phyloP scores from a whole-genome alignment of 495 filamentous ascomycete species.

The Tuber aestivum region DNA sequence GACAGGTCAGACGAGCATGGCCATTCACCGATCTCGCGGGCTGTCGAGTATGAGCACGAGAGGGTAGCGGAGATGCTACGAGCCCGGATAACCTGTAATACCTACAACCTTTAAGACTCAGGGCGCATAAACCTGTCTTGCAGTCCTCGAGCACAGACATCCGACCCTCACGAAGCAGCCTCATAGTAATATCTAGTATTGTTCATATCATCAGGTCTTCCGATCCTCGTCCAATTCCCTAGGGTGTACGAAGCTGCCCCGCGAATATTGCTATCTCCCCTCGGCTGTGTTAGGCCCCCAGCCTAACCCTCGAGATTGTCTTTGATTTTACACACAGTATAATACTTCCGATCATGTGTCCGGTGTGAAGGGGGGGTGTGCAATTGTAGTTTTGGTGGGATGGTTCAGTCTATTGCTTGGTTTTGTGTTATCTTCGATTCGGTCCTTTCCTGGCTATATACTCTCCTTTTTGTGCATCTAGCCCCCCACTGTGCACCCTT shows the following conservation, averaged over 20 bases:
- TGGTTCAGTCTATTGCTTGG: neutral
- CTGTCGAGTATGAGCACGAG: neutral
- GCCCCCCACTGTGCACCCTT: neutral
- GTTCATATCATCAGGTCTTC: neutral
- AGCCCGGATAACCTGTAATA: neutral
- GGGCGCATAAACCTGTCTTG: neutral
- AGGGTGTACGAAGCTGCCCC: neutral
- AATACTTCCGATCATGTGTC: neutral
- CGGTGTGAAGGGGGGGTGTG: neutral
- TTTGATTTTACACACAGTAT: no score
- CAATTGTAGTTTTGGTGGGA: neutral
- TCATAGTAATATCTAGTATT: neutral
- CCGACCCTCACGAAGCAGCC: neutral
- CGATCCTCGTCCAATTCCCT: neutral
- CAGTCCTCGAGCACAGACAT: neutral
- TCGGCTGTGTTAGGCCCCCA: neutral
- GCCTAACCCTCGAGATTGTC: neutral
- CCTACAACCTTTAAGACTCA: neutral
- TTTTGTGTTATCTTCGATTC: neutral
- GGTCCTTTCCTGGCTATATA: neutral
- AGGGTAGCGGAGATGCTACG: neutral
- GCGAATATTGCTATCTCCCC: neutral
- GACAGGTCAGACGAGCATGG: neutral
- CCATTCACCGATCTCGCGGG: neutral
- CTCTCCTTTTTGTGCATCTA: neutral